These are phyloP conservation scores for Vigna unguiculata DNA, from an alignment of 306 rosid genomes.

Conservation along the genomic window DNA sequence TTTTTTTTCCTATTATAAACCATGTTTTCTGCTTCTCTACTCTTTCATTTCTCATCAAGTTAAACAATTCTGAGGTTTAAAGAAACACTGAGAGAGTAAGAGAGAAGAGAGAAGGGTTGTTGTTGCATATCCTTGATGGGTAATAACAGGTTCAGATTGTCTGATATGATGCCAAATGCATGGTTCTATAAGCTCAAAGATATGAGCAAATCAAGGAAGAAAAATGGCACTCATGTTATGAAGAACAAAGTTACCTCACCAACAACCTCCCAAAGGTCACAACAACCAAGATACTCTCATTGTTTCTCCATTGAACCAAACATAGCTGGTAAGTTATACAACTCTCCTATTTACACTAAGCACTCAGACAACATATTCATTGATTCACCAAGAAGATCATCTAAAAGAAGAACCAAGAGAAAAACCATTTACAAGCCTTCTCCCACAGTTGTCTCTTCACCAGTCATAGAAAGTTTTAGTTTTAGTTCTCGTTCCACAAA, in stretches of 20 bases:
- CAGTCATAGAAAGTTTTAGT: constrained; percentile 44
- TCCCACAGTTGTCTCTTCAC: constrained; percentile 50
- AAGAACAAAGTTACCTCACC: constrained; percentile 57
- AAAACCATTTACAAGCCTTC: constrained; percentile 73
- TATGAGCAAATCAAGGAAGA: constrained; percentile 68
- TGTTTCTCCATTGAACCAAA: constrained; percentile 50
- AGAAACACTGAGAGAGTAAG: constrained; percentile 43
- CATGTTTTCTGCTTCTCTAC: constrained; percentile 16
- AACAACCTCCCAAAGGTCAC: constrained; percentile 52
- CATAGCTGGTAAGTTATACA: constrained; percentile 50
- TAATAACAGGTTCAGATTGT: constrained; percentile 70
- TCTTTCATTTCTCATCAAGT: constrained; percentile 44
- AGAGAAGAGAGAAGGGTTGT: constrained; percentile 31
- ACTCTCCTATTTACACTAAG: constrained; percentile 50
- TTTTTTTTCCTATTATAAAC: constrained; percentile 39
- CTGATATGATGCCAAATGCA: constrained; percentile 85
- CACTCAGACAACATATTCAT: constrained; percentile 51
- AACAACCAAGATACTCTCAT: constrained; percentile 47
- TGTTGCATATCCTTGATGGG: constrained; percentile 63
- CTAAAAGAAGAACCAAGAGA: constrained; percentile 57
- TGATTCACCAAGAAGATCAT: constrained; percentile 72
- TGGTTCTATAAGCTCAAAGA: constrained; percentile 90
- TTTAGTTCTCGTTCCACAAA: constrained; percentile 48
- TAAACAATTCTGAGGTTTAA: constrained; percentile 39
- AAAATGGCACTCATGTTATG: constrained; percentile 46